Conservation (phyloP, 192 early-diverging fungal species). For the Neocallimastix lanati region DNA sequence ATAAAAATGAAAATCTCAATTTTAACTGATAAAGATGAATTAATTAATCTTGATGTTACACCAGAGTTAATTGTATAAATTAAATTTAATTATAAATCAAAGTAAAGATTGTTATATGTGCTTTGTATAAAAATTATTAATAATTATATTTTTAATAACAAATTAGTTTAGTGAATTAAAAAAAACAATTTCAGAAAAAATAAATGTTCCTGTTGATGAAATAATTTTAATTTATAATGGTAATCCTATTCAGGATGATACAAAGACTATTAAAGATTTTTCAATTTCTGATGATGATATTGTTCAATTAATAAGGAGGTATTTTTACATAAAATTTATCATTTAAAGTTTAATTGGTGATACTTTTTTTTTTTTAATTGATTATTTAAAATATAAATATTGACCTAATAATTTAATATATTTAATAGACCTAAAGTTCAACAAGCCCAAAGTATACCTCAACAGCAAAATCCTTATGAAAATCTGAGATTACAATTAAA, state of each 20-base stretch:
- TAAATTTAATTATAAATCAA: too few relatives aligned
- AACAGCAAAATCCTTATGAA: background rate
- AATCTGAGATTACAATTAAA: background rate
- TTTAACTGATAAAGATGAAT: too few relatives aligned
- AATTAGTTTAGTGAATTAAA: background rate
- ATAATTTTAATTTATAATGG: background rate
- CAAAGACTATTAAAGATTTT: background rate
- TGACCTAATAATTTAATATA: background rate
- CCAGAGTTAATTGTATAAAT: too few relatives aligned
- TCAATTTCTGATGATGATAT: background rate
- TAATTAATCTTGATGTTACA: too few relatives aligned
- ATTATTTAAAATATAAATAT: background rate
- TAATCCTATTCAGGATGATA: background rate
- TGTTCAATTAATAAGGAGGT: background rate
- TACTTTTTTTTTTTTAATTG: too few relatives aligned
- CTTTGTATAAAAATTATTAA: too few relatives aligned
- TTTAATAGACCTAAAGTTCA: background rate
- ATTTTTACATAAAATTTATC: background rate
- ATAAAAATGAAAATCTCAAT: too few relatives aligned
- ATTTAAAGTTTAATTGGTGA: too few relatives aligned
- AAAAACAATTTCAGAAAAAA: background rate
- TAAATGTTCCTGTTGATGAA: background rate
- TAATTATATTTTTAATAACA: too few relatives aligned
- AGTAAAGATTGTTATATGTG: too few relatives aligned
- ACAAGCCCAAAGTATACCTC: background rate